Conservation (phyloP, 2,329 filamentous ascomycete genomes). For the Stenocarpella maydis region DNA sequence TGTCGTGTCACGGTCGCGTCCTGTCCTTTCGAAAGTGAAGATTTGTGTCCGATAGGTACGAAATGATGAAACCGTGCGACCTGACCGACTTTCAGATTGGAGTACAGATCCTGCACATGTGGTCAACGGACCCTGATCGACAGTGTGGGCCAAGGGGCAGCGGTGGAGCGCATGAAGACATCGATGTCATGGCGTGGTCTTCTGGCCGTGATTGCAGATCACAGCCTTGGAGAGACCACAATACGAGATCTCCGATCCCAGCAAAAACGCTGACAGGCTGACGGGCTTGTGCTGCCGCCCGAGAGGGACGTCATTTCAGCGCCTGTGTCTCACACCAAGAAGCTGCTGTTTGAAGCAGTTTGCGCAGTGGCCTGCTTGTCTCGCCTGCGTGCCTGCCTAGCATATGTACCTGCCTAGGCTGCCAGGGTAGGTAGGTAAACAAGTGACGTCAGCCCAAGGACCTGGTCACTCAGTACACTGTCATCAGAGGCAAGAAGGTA, state of each 20-base stretch:
- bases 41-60: too few relatives aligned
- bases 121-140: background rate
- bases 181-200: constrained; percentile 8
- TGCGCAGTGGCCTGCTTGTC: background rate
- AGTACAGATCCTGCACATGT: background rate
- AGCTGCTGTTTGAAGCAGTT: background rate
- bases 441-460: constrained; percentile 28
- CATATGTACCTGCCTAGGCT: too few relatives aligned
- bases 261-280: too few relatives aligned
- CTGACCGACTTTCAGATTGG: background rate
- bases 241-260: too few relatives aligned
- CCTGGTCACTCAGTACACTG: background rate
- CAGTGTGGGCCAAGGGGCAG: background rate
- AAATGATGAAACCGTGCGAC: background rate
- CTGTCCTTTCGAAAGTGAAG: background rate
- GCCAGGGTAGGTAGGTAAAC: constrained; percentile 2
- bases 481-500: too few relatives aligned
- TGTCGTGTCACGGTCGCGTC: background rate
- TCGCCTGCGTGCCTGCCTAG: background rate
- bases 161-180: constrained; percentile 13
- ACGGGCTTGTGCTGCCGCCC: background rate
- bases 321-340: background rate
- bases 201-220: background rate
- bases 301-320: background rate
- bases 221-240: background rate